Conservation (phyloP, 1,139 yeast genomes). For the Fermentozyma sake region DNA sequence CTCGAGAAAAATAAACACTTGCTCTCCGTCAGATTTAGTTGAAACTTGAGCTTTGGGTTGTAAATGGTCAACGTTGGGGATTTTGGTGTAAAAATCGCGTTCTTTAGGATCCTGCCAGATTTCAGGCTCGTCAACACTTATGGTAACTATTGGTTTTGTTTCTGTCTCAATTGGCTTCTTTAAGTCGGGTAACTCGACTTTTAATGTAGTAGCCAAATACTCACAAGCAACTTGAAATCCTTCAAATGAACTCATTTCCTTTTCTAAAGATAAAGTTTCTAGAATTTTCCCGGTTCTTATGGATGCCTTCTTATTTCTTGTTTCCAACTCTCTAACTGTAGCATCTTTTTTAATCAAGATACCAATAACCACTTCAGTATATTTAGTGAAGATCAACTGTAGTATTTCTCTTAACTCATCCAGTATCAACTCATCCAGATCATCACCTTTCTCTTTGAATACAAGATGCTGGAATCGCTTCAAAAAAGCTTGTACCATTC, state of each 20-base stretch:
- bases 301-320: slow-evolving; percentile 49
- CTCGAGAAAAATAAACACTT: slow-evolving; percentile 39
- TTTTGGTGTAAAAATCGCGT: slow-evolving; percentile 51
- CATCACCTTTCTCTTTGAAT: slow-evolving; percentile 5
- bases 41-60: slow-evolving; percentile 5
- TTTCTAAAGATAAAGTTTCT: slow-evolving; percentile 45
- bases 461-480: slow-evolving; percentile 42
- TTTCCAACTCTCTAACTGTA: slow-evolving; percentile 28
- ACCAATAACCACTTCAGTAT: slow-evolving; percentile 42
- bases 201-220: slow-evolving; percentile 40
- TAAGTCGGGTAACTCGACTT: slow-evolving; percentile 29
- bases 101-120: slow-evolving; percentile 70
- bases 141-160: slow-evolving; percentile 13
- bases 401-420: slow-evolving; percentile 12
- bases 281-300: slow-evolving; percentile 62
- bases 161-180: slow-evolving; percentile 9
- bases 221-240: slow-evolving; percentile 43
- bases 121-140: slow-evolving; percentile 27
- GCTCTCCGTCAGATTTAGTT: slow-evolving; percentile 35
- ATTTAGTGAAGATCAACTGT: slow-evolving; percentile 38
- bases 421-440: slow-evolving; percentile 10
- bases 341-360: slow-evolving; percentile 32
- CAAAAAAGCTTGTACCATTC: slow-evolving; percentile 46
- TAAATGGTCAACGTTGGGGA: slow-evolving; percentile 24
- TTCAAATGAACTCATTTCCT: slow-evolving; percentile 33